Base-by-base conservation (phyloP, 768 basidiomycete species). In the Mycena sanguinolenta region DNA sequence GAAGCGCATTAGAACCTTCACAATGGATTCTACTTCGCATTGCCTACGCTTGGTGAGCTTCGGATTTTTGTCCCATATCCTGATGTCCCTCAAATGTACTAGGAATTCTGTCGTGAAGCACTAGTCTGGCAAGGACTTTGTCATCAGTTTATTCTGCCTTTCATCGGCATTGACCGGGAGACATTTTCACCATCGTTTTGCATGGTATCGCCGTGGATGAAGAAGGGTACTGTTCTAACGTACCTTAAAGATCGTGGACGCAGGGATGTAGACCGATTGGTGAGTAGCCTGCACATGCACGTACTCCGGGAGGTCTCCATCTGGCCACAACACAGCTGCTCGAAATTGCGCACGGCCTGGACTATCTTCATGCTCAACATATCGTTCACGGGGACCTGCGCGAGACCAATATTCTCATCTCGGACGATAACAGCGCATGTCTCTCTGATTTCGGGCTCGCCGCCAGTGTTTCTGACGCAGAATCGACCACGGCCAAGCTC, bases 401-500 rank as follows among this genome's bases (percentile, higher is more conserved):
- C 23, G 73, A 71, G 72, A 71, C 74, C 12, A 82, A 82, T 62
- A 79, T 81, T 21, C 74, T 81, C 13, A 72, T 80, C 17, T 75
- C 77, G 49, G 76, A 81, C 49, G 69, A 76, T 13, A 74, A 74
- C 67, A 75, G 76, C 70, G n/a, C n/a, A n/a, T n/a, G n/a, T n/a
- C n/a, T n/a, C n/a, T n/a, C n/a, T n/a, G n/a, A n/a, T n/a, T n/a
- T 82, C 55, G 81, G 81, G 3, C 65, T 82, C 36, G 39, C 52
- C 5, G 75, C 79, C 6, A 74, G 73, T 19, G 75, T 81, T 58
- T 73, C 74, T 23, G 80, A 80, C 52, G 77, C 72, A 9, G 61
- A 63, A 10, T 46, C 58, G 27, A 59, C 58, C 5, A 32, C 28
- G 19, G 78, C 77, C 1, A 66, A 69, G n/a, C 42, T 17, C 14